A percentile compares a stretch with the other conserved stretches of the same genome.
phyloP scores from a whole-genome alignment of 164 flowering plant species.

The Buxus sempervirens region DNA sequence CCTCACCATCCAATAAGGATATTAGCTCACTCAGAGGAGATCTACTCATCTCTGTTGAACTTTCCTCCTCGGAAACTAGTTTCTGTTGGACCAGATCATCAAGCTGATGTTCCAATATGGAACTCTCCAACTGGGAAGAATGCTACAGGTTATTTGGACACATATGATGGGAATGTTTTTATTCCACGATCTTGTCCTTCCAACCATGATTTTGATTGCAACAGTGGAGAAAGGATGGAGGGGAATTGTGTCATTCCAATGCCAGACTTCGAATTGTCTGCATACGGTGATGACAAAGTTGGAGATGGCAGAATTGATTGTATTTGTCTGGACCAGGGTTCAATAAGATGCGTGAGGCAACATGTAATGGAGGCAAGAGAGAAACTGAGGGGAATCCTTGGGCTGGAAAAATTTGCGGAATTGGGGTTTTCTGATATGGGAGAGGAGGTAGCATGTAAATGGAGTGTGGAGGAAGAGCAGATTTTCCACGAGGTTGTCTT shows the following conservation, averaged over 20 bases:
- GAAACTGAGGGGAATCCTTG: slow-evolving; percentile 36
- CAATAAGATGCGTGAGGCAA: slow-evolving; percentile 60
- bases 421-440: slow-evolving; percentile 78
- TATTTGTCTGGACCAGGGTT: slow-evolving; percentile 49
- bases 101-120: slow-evolving; percentile 45
- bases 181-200: not conserved
- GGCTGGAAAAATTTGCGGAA: slow-evolving; percentile 37
- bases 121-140: slow-evolving; percentile 4
- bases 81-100: slow-evolving; percentile 44
- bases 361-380: slow-evolving; percentile 60
- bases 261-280: slow-evolving; percentile 28
- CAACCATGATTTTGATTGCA: slow-evolving; percentile 2
- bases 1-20: slow-evolving; percentile 15
- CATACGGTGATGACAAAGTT: slow-evolving; percentile 5
- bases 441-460: slow-evolving; percentile 52
- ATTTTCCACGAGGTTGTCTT: slow-evolving; percentile 50
- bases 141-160: not conserved
- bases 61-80: slow-evolving; percentile 32
- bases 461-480: slow-evolving; percentile 66
- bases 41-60: slow-evolving; percentile 20
- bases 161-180: not conserved
- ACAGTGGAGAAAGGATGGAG: slow-evolving; percentile 19
- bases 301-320: slow-evolving; percentile 46
- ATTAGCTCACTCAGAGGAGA: slow-evolving; percentile 21
- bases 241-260: slow-evolving; percentile 58